Base-by-base conservation (phyloP, 331 rosid species). In the Acacia concinna region DNA sequence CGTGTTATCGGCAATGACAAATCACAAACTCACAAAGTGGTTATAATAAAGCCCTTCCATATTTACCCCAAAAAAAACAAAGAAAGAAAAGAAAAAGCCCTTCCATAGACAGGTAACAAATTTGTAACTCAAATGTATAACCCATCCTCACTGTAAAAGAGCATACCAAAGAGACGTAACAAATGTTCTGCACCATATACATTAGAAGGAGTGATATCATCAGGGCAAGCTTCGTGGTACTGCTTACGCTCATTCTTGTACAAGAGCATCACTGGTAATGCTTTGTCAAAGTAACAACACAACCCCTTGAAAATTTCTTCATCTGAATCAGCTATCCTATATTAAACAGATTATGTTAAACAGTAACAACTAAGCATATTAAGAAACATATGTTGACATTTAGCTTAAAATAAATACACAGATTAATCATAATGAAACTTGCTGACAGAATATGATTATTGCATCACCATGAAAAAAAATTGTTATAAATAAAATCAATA, bases 171-270 rank as follows among this genome's bases (percentile, higher is more conserved):
- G 64, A 87, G 98, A 37, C 97, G 97, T 65, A 95, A 76, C 73
- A 95, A 88, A 90, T 95, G 98, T 81, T 95, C 98, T 47, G 99
- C 97, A 31, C 99, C 99, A 43, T 95, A 93, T 69, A 93, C 80
- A 71, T 90, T 52, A 71, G 98, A 90, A 57, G 97, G 99, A 75
- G 80, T 59, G 59, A 74, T 69, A 81, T 83, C 82, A 57, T 83
- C 66, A 31, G 82, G 57, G 41, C 93, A 83, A 68, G 88, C 89
- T 85, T 90, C 91, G 71, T 84, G 87, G 71, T 79, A 93, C 76
- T 95, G 99, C 68, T 71, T 82, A 54, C 93, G 93, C 86, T 93
- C 99, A 25, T 82, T 84, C 81, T 86, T 86, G 93, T 93, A 93
- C 49, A 95, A 83, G 60, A 95, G 96, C 81, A 87, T 87, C 31